phyloP scores from a whole-genome alignment of 805 yeast genomes.

The Suhomyces emberorum region DNA sequence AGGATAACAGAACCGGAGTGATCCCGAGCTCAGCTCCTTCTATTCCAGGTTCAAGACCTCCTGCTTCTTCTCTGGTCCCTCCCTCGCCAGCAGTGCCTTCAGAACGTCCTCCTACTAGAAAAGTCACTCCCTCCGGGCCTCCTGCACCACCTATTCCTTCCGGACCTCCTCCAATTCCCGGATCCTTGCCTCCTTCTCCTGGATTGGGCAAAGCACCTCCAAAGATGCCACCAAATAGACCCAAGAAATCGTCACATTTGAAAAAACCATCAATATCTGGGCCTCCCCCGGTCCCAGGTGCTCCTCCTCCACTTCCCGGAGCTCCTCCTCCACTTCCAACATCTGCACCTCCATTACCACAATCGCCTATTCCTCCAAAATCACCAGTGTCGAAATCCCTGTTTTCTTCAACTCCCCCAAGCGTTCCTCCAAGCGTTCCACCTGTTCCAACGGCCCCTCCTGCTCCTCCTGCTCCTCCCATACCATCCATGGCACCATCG shows the following conservation, averaged over 20 bases:
- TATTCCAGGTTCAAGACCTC: slow-evolving; percentile 21
- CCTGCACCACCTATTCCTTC: slow-evolving; percentile 11
- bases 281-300: slow-evolving; percentile 1
- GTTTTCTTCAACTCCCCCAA: slow-evolving; percentile 10
- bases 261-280: slow-evolving; percentile 9
- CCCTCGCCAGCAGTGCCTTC: slow-evolving; percentile 20
- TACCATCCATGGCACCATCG: slow-evolving; percentile 8
- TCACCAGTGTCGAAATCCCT: slow-evolving; percentile 12
- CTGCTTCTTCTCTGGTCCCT: slow-evolving; percentile 12
- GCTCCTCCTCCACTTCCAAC: slow-evolving; percentile 20
- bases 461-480: slow-evolving; percentile 6
- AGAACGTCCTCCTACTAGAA: slow-evolving; percentile 15
- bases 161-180: slow-evolving; percentile 17
- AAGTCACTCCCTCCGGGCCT: slow-evolving; percentile 15
- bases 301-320: slow-evolving; percentile 6
- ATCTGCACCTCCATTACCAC: slow-evolving; percentile 13
- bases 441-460: slow-evolving; percentile 11
- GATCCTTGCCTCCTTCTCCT: slow-evolving; percentile 9
- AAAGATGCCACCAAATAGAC: slow-evolving; percentile 39
- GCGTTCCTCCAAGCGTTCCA: slow-evolving; percentile 8
- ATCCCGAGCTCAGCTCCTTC: slow-evolving; percentile 39
- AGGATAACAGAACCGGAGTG: slow-evolving; percentile 35
- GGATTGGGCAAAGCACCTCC: slow-evolving; percentile 17
- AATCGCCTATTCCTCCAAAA: too few relatives aligned
- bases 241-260: slow-evolving; percentile 37